These are phyloP conservation scores for Malbranchea cinnamomea DNA, from an alignment of 2,329 filamentous ascomycete genomes.

Conservation along the genomic window DNA sequence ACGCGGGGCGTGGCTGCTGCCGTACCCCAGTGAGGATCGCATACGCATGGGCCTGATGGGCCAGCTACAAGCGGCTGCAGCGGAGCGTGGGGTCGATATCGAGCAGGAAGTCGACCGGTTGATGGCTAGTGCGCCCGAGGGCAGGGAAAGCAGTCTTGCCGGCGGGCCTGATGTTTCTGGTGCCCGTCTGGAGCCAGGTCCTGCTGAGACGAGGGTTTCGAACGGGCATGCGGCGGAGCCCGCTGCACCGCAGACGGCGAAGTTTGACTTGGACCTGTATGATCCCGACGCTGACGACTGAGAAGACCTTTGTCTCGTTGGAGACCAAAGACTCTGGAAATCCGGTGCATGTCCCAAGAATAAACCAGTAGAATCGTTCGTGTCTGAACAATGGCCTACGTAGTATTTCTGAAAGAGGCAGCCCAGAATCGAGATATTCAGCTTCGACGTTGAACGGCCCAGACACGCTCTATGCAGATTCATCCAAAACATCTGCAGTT, in stretches of 20 bases:
- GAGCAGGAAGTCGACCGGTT: constrained; percentile 30
- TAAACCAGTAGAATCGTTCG: too few relatives aligned
- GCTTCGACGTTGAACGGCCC: too few relatives aligned
- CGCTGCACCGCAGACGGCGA: constrained; percentile 23
- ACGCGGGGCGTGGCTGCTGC: constrained; percentile 26
- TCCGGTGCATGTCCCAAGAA: too few relatives aligned
- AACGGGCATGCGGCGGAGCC: constrained; percentile 10
- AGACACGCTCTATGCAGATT: too few relatives aligned
- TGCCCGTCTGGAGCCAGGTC: constrained; percentile 13
- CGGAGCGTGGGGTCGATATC: constrained; percentile 46
- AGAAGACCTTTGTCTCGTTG: neutral
- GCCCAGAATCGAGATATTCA: too few relatives aligned
- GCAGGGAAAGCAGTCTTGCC: too few relatives aligned
- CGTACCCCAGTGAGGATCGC: constrained; percentile 30
- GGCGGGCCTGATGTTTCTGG: too few relatives aligned
- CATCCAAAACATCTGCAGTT: too few relatives aligned
- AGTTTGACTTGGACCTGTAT: constrained; percentile 30
- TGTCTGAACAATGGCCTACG: too few relatives aligned
- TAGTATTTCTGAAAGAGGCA: too few relatives aligned
- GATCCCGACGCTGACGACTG: constrained; percentile 32
- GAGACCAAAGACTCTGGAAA: neutral
- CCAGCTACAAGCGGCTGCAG: constrained; percentile 25
- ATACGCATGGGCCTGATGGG: constrained; percentile 33
- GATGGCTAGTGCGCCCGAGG: too few relatives aligned
- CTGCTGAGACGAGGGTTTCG: constrained; percentile 7